Evolutionary conservation across 208 protist species (phyloP).

Genomic region (Leishmania gerbilli): DNA sequence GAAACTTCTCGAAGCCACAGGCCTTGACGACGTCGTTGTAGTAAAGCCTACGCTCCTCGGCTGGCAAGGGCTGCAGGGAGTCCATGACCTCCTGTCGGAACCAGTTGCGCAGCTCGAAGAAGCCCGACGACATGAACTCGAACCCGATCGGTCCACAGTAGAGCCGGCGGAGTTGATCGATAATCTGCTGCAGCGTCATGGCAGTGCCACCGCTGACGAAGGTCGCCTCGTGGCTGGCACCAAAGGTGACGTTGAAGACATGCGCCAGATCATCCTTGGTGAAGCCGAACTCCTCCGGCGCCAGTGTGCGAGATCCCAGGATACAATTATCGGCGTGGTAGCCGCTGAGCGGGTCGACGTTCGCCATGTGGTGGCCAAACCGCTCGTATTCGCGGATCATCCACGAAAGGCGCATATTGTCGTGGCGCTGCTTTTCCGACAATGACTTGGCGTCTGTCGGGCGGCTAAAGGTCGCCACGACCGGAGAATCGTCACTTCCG

Average conservation of each 20-base stretch:
- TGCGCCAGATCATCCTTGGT: slow-evolving; percentile 70
- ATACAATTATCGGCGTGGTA: slow-evolving; percentile 21
- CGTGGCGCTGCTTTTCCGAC: slow-evolving; percentile 77
- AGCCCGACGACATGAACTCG: slow-evolving; percentile 97
- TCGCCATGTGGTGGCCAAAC: slow-evolving; percentile 81
- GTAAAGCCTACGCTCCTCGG: slow-evolving; percentile 64
- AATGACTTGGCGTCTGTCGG: slow-evolving; percentile 59
- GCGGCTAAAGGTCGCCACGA: slow-evolving; percentile 78
- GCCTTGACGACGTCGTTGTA: slow-evolving; percentile 89
- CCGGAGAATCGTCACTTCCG: slow-evolving; percentile 46
- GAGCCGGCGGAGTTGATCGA: slow-evolving; percentile 68
- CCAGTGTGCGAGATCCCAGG: slow-evolving; percentile 44
- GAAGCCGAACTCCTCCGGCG: slow-evolving; percentile 81
- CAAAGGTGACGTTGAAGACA: slow-evolving; percentile 84
- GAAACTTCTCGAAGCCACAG: slow-evolving; percentile 94
- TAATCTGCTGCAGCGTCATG: slow-evolving; percentile 80
- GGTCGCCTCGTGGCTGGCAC: slow-evolving; percentile 69
- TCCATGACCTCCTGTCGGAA: slow-evolving; percentile 91
- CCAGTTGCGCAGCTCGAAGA: slow-evolving; percentile 95
- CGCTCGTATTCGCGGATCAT: slow-evolving; percentile 91
- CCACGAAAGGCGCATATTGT: slow-evolving; percentile 91
- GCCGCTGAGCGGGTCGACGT: slow-evolving; percentile 72
- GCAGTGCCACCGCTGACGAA: slow-evolving; percentile 73
- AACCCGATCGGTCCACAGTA: slow-evolving; percentile 94
- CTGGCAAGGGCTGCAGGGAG: slow-evolving; percentile 53